A percentile compares a stretch with the other conserved stretches of the same genome.
Evolutionary conservation across 345 rosid genomes (phyloP).

Genomic region (Arabis alpina): DNA sequence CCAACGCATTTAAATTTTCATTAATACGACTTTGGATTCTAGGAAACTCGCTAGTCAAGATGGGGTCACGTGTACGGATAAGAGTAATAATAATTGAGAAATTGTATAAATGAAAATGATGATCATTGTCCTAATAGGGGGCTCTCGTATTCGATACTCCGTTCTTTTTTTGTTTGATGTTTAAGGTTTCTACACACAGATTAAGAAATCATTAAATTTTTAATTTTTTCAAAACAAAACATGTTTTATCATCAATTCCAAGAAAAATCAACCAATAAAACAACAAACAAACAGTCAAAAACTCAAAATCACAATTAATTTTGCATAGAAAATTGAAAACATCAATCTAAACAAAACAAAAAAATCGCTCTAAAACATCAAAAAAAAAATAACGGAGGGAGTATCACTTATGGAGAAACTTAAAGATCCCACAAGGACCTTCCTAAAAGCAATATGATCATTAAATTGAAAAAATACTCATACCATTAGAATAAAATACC

Average conservation of each 20-base stretch:
- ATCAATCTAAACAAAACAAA: too few species aligned
- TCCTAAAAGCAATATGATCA: not conserved
- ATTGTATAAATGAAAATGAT: not conserved
- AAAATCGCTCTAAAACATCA: too few species aligned
- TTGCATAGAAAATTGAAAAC: too few species aligned
- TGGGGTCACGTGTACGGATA: not conserved
- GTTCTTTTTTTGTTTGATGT: too few species aligned
- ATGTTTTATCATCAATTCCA: too few species aligned
- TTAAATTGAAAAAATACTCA: not conserved
- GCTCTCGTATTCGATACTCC: not conserved
- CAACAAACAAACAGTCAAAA: too few species aligned
- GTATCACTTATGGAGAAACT: not conserved
- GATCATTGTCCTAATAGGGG: not conserved
- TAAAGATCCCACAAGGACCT: not conserved
- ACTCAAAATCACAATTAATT: too few species aligned
- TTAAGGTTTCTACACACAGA: too few species aligned
- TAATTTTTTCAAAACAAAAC: too few species aligned
- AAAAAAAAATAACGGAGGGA: too few species aligned
- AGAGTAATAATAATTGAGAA: conserved; percentile 6
- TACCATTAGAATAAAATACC: conserved; percentile 34
- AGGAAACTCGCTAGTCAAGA: not conserved
- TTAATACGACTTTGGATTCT: not conserved
- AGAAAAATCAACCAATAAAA: too few species aligned
- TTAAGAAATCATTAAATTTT: too few species aligned
- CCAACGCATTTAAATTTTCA: conserved; percentile 16